These are phyloP conservation scores for Limonomyces culmigenus DNA, from an alignment of 1,284 basidiomycete genomes.

Conservation along the genomic window DNA sequence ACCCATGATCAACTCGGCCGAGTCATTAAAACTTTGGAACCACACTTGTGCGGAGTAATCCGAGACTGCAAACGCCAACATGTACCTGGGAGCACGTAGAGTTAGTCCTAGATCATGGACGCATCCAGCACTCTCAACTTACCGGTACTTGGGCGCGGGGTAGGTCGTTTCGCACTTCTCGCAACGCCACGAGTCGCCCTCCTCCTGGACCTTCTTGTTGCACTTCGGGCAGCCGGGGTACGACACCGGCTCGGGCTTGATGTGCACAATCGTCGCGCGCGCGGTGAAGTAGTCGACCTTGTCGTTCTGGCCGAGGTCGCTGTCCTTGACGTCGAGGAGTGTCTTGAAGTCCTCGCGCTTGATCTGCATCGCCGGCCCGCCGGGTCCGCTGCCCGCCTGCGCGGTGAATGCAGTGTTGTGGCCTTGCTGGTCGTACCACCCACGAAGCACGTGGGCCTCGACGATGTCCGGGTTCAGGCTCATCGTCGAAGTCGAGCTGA, in stretches of 20 bases:
- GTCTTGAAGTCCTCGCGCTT: slow-evolving; percentile 60
- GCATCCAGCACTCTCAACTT: slow-evolving; percentile 11
- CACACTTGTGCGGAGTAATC: slow-evolving; percentile 85
- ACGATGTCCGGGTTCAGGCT: slow-evolving; percentile 77
- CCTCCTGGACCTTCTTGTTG: slow-evolving; percentile 81
- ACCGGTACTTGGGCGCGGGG: slow-evolving; percentile 72
- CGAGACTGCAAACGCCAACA: slow-evolving; percentile 76
- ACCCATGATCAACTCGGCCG: slow-evolving; percentile 51
- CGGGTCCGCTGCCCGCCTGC: slow-evolving; percentile 38
- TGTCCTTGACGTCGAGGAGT: slow-evolving; percentile 71
- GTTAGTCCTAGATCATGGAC: slow-evolving; percentile 4
- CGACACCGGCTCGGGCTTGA: slow-evolving; percentile 74
- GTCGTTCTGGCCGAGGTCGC: slow-evolving; percentile 63
- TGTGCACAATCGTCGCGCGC: slow-evolving; percentile 78
- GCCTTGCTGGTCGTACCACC: slow-evolving; percentile 80
- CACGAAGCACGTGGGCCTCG: slow-evolving; percentile 74
- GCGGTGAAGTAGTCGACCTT: slow-evolving; percentile 73
- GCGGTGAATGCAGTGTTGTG: slow-evolving; percentile 44
- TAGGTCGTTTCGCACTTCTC: slow-evolving; percentile 83
- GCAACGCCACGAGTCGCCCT: slow-evolving; percentile 68
- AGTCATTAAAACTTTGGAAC: slow-evolving; percentile 96
- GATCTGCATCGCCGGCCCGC: slow-evolving; percentile 22
- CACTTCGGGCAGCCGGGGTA: slow-evolving; percentile 90
- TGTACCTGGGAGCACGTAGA: slow-evolving; percentile 41
- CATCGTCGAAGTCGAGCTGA: slow-evolving; percentile 56